Conservation (phyloP, 164 flowering plant genomes). For the Magnolia changhungtana region DNA sequence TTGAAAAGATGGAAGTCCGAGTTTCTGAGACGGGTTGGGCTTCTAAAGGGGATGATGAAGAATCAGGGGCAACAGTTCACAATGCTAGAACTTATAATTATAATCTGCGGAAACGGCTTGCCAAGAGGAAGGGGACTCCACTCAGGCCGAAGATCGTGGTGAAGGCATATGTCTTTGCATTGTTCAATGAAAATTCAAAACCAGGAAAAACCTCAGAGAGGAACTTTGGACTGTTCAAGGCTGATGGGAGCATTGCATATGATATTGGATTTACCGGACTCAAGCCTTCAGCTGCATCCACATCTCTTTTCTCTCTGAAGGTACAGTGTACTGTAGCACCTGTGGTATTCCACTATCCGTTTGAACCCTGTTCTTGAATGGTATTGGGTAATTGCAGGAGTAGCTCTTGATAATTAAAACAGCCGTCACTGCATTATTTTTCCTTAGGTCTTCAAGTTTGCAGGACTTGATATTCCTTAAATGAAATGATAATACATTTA, state of each 20-base stretch:
- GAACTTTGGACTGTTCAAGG: slow-evolving; percentile 82
- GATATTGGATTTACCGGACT: slow-evolving; percentile 78
- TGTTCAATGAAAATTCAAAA: slow-evolving; percentile 78
- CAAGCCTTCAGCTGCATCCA: slow-evolving; percentile 37
- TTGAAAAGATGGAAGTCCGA: slow-evolving; percentile 57
- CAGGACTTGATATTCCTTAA: neutral
- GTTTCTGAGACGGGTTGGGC: slow-evolving; percentile 95
- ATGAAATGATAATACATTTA: neutral
- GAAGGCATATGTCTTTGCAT: slow-evolving; percentile 71
- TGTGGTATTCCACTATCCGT: neutral
- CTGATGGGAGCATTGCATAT: slow-evolving; percentile 85
- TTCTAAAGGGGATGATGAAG: slow-evolving; percentile 62
- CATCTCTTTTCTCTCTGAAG: slow-evolving; percentile 34
- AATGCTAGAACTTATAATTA: slow-evolving; percentile 67
- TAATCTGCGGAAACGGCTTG: slow-evolving; percentile 50
- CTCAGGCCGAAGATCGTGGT: slow-evolving; percentile 49
- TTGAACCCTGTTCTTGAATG: neutral
- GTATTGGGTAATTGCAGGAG: neutral
- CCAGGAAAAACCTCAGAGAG: slow-evolving; percentile 81
- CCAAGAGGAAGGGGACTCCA: slow-evolving; percentile 75
- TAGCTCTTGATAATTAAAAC: neutral
- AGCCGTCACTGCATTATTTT: neutral
- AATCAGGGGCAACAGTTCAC: slow-evolving; percentile 52
- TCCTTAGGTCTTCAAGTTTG: neutral
- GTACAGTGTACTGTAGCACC: slow-evolving; percentile 20